phyloP scores from a whole-genome alignment of 2,329 filamentous ascomycete species.

The Pseudogymnoascus sp. region DNA sequence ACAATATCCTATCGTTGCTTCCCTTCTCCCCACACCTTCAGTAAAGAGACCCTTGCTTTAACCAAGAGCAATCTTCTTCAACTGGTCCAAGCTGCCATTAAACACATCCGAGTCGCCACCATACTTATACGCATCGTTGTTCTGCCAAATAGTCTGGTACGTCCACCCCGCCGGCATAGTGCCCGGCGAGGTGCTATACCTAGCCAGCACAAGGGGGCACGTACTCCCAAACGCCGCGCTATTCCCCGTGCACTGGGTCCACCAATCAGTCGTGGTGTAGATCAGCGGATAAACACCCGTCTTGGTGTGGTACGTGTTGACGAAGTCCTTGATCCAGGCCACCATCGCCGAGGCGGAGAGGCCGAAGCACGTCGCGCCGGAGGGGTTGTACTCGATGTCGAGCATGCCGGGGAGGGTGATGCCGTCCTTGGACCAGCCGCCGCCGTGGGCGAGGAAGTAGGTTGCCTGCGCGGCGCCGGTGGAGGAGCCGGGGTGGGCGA shows the following conservation, averaged over 20 bases:
- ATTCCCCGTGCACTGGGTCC: constrained; percentile 49
- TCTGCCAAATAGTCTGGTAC: constrained; percentile 48
- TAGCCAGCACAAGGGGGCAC: constrained; percentile 41
- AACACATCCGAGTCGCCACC: constrained; percentile 46
- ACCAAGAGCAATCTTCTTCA: constrained; percentile 29
- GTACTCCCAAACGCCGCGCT: constrained; percentile 36
- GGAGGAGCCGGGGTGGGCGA: constrained; percentile 38
- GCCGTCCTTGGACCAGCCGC: constrained; percentile 45
- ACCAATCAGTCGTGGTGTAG: constrained; percentile 40
- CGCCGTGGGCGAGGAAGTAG: constrained; percentile 44
- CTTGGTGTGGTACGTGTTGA: constrained; percentile 38
- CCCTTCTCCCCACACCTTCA: not conserved
- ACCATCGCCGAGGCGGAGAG: constrained; percentile 39
- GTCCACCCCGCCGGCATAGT: constrained; percentile 43
- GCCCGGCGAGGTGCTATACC: constrained; percentile 34
- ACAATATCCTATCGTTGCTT: not conserved
- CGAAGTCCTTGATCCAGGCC: constrained; percentile 45
- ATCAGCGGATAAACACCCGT: constrained; percentile 44
- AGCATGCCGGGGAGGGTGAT: constrained; percentile 50
- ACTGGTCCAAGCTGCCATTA: constrained; percentile 34
- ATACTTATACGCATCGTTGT: constrained; percentile 38
- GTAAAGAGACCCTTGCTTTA: not conserved
- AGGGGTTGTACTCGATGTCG: constrained; percentile 40
- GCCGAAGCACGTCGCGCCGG: constrained; percentile 35
- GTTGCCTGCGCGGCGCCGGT: constrained; percentile 40